A percentile compares a stretch with the other conserved stretches of the same genome.
These are phyloP conservation scores for Arachnopeziza araneosa DNA, from an alignment of 2,329 filamentous ascomycete species.

Conservation along the genomic window DNA sequence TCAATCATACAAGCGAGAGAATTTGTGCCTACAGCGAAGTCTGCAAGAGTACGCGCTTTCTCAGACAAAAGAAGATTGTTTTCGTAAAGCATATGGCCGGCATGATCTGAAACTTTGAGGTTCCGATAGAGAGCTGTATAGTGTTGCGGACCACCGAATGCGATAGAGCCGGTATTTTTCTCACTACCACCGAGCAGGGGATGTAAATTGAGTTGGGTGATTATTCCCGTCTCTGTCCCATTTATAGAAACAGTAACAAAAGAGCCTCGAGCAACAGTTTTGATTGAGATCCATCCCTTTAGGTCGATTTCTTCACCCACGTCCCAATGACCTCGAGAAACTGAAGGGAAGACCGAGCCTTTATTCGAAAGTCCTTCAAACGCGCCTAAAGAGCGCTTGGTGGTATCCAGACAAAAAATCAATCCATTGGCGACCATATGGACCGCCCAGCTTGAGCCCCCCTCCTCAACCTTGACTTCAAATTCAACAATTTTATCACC, in stretches of 20 bases:
- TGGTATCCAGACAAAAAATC: slow-evolving; percentile 16
- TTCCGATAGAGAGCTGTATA: slow-evolving; percentile 12
- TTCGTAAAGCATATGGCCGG: slow-evolving; percentile 10
- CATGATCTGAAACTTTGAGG: slow-evolving; percentile 8
- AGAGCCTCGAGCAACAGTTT: slow-evolving; percentile 5
- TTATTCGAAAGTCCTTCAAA: slow-evolving; percentile 18
- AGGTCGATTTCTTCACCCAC: slow-evolving; percentile 4
- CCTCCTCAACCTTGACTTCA: slow-evolving; percentile 16
- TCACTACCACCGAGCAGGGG: slow-evolving; percentile 18
- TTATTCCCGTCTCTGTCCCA: slow-evolving; percentile 3
- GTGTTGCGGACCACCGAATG: slow-evolving; percentile 18
- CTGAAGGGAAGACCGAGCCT: slow-evolving; percentile 18
- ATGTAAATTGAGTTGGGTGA: slow-evolving; percentile 10
- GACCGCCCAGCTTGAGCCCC: slow-evolving; percentile 20
- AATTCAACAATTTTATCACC: slow-evolving; percentile 14
- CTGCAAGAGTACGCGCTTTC: slow-evolving; percentile 13
- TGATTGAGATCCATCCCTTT: slow-evolving; percentile 11
- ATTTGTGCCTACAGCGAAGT: slow-evolving; percentile 20
- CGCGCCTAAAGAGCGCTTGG: slow-evolving; percentile 11
- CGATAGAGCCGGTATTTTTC: slow-evolving; percentile 20
- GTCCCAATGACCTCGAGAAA: slow-evolving; percentile 11
- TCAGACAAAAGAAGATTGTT: slow-evolving; percentile 11
- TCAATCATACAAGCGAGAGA: slow-evolving; percentile 33
- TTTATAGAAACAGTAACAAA: slow-evolving; percentile 9
- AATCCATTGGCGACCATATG: slow-evolving; percentile 24